These are phyloP conservation scores for Gossypium davidsonii DNA, from an alignment of 441 rosid genomes.

Conservation along the genomic window DNA sequence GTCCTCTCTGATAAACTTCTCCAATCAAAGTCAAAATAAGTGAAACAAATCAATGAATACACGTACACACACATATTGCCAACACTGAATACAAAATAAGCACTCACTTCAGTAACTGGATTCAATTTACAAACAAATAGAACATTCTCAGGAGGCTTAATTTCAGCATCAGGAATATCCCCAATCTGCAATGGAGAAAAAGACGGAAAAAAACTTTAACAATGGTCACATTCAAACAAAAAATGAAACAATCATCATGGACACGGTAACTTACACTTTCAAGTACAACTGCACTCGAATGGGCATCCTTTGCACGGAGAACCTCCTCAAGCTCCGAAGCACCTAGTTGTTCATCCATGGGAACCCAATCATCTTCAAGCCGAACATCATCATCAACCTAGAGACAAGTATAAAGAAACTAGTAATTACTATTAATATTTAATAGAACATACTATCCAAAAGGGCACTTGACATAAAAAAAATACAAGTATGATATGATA, in stretches of 20 bases:
- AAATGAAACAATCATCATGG: conserved; percentile 16
- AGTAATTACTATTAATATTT: neutral
- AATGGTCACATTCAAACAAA: conserved; percentile 12
- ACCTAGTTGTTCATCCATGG: conserved; percentile 82
- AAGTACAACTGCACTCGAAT: conserved; percentile 94
- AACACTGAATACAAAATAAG: conserved; percentile 4
- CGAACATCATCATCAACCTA: conserved; percentile 75
- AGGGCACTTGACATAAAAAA: neutral
- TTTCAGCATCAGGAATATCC: conserved; percentile 96
- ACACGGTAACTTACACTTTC: conserved; percentile 62
- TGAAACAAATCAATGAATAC: neutral
- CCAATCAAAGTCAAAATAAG: neutral
- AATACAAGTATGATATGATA: neutral
- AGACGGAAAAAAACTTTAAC: conserved; percentile 7
- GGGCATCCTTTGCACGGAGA: conserved; percentile 76
- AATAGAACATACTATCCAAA: neutral
- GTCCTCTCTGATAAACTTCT: neutral
- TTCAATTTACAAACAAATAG: conserved; percentile 95
- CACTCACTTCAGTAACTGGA: conserved; percentile 87
- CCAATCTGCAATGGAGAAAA: conserved; percentile 57
- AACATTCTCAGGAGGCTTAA: conserved; percentile 92
- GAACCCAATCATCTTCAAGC: conserved; percentile 99
- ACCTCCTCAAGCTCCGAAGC: conserved; percentile 67
- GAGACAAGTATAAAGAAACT: conserved; percentile 9
- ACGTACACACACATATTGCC: neutral